phyloP scores from a whole-genome alignment of 352 stramenopile genomes.

The Phytophthora syringae region DNA sequence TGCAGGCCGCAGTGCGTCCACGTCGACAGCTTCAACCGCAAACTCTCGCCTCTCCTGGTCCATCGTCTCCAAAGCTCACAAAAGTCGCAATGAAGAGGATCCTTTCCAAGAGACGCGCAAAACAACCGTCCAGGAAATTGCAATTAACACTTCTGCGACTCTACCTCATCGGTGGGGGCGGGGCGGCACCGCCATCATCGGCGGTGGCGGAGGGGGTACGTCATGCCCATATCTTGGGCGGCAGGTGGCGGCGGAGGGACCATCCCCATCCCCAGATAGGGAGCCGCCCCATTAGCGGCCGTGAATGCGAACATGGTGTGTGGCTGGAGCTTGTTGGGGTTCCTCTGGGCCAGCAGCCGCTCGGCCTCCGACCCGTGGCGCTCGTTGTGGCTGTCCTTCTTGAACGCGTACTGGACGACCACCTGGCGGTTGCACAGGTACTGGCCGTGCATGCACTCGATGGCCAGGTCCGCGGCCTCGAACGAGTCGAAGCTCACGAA shows the following conservation, averaged over 20 bases:
- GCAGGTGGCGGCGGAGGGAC: slow-evolving; percentile 38
- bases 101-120: slow-evolving; percentile 16
- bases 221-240: slow-evolving; percentile 49
- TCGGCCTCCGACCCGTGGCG: slow-evolving; percentile 93
- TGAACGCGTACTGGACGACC: slow-evolving; percentile 99
- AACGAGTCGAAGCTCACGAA: slow-evolving; percentile 99
- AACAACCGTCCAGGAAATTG: slow-evolving; percentile 12
- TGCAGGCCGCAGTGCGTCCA: slow-evolving; percentile 30
- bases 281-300: not conserved
- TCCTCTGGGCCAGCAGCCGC: slow-evolving; percentile 82
- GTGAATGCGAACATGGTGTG: slow-evolving; percentile 81
- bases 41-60: slow-evolving; percentile 10
- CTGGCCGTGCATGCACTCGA: slow-evolving; percentile 99
- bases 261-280: slow-evolving; percentile 39
- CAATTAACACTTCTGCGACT: too few species aligned
- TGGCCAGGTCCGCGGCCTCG: slow-evolving; percentile 96
- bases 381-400: slow-evolving; percentile 96
- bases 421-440: slow-evolving; percentile 98
- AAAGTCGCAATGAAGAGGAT: slow-evolving; percentile 21
- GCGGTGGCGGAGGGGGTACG: slow-evolving; percentile 39
- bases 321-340: slow-evolving; percentile 82
- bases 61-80: slow-evolving; percentile 7
- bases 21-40: not conserved
- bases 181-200: slow-evolving; percentile 43
- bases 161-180: slow-evolving; percentile 64